These are phyloP conservation scores for Prunus campanulata DNA, from an alignment of 306 rosid genomes.

Conservation along the genomic window DNA sequence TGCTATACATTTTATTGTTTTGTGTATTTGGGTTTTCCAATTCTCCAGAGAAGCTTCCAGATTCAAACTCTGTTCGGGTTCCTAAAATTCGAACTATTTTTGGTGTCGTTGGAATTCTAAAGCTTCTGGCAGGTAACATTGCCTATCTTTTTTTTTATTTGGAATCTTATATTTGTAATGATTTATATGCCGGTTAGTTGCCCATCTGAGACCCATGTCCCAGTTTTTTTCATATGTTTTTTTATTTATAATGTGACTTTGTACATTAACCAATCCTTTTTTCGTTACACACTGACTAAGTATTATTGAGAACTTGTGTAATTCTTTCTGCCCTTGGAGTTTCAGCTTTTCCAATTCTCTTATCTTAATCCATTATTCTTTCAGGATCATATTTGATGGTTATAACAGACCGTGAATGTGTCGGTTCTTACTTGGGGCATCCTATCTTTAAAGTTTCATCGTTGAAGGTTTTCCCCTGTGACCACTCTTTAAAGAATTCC, in stretches of 20 bases:
- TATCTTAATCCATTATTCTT: conserved; percentile 21
- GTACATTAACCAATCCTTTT: neutral
- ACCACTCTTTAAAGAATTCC: conserved; percentile 63
- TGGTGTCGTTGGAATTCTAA: conserved; percentile 83
- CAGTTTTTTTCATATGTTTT: neutral
- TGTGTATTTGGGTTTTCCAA: neutral
- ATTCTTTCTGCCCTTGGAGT: neutral
- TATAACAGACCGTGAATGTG: conserved; percentile 62
- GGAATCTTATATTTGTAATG: neutral
- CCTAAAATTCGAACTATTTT: conserved; percentile 74
- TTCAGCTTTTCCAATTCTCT: conserved; percentile 24
- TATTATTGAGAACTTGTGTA: neutral
- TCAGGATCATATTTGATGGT: conserved; percentile 83
- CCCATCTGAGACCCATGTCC: neutral
- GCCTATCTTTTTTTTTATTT: conserved; percentile 11
- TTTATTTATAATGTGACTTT: neutral
- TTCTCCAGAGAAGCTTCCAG: conserved; percentile 78
- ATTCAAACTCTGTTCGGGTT: conserved; percentile 59
- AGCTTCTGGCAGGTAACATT: conserved; percentile 76
- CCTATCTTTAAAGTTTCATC: conserved; percentile 67
- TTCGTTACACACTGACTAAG: too few species aligned
- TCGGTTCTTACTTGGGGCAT: conserved; percentile 88
- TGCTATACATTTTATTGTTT: neutral
- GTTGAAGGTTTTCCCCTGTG: conserved; percentile 81
- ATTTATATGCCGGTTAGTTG: neutral